Percentiles rank a stretch among this genome's conserved stretches.
Conservation (phyloP, 2,329 filamentous ascomycete species). For the Pseudofabraea citricarpa region DNA sequence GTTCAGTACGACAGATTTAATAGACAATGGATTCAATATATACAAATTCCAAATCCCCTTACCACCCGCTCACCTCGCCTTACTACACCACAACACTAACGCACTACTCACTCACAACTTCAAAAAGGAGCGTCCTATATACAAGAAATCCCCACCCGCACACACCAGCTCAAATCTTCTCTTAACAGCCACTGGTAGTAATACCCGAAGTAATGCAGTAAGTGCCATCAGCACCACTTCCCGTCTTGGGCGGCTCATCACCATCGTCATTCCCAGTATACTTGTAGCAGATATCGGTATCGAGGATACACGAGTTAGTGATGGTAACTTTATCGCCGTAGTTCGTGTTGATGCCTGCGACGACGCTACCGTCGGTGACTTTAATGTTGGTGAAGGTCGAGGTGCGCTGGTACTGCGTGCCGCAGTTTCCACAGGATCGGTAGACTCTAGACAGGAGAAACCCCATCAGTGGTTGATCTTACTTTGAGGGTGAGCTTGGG, state of each 20-base stretch:
- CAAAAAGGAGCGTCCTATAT: too few relatives aligned
- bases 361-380: slow-evolving; percentile 35
- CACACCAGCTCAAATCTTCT: too few relatives aligned
- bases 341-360: slow-evolving; percentile 46
- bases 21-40: too few relatives aligned
- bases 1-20: too few relatives aligned
- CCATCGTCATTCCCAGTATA: slow-evolving; percentile 32
- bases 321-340: slow-evolving; percentile 40
- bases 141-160: too few relatives aligned
- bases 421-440: slow-evolving; percentile 45
- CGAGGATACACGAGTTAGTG: slow-evolving; percentile 30
- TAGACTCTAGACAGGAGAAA: too few relatives aligned
- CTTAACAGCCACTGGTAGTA: slow-evolving; percentile 9
- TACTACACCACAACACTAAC: too few relatives aligned
- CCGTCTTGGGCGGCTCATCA: slow-evolving; percentile 33
- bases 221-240: slow-evolving; percentile 30
- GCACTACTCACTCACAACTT: too few relatives aligned
- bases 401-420: slow-evolving; percentile 33
- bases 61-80: too few relatives aligned
- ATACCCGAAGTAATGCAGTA: slow-evolving; percentile 24
- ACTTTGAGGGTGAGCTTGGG: too few relatives aligned
- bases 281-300: slow-evolving; percentile 13
- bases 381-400: slow-evolving; percentile 39
- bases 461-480: too few relatives aligned
- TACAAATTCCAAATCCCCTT: too few relatives aligned